Conservation (phyloP, 2,329 filamentous ascomycete genomes). For the Dryadomyces quercivorus region DNA sequence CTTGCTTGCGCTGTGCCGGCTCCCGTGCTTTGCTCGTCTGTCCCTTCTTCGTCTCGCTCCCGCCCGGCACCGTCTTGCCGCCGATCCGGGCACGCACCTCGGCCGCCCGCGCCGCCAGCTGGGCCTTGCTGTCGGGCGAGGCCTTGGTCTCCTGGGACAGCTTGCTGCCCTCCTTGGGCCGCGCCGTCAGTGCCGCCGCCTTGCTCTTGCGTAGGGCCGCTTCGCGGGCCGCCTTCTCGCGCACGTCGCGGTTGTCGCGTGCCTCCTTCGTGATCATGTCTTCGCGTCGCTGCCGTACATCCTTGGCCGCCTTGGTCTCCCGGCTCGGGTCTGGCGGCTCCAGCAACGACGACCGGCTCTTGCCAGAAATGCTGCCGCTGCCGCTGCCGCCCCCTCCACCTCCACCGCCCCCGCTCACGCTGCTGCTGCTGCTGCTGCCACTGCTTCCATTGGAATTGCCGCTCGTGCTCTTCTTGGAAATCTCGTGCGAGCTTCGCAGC, state of each 20-base stretch:
- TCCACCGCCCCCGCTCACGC: too few species aligned
- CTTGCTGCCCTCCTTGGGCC: slow-evolving; percentile 10
- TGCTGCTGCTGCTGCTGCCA: neutral
- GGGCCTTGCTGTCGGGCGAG: slow-evolving; percentile 2
- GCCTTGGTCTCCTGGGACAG: slow-evolving; percentile 8
- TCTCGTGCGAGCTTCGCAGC: slow-evolving; percentile 9
- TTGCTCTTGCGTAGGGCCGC: slow-evolving; percentile 4
- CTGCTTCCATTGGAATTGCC: neutral
- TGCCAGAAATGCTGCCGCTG: neutral
- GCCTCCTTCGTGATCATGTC: slow-evolving; percentile 7
- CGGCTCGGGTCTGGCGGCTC: slow-evolving; percentile 3
- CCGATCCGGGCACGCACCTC: neutral
- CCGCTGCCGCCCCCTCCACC: too few species aligned
- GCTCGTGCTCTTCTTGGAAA: slow-evolving; percentile 5
- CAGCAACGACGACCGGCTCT: neutral
- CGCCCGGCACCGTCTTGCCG: neutral
- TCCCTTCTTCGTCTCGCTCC: neutral
- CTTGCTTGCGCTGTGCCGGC: slow-evolving; percentile 1
- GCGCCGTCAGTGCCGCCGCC: slow-evolving; percentile 3
- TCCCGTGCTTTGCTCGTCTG: neutral
- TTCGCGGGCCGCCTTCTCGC: neutral
- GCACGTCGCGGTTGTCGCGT: slow-evolving; percentile 2
- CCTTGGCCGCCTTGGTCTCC: slow-evolving; percentile 8
- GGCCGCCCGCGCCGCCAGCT: neutral
- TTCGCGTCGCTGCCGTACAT: slow-evolving; percentile 8